Evolutionary conservation across 352 stramenopile genomes (phyloP).

Genomic region (Globisporangium nunn): DNA sequence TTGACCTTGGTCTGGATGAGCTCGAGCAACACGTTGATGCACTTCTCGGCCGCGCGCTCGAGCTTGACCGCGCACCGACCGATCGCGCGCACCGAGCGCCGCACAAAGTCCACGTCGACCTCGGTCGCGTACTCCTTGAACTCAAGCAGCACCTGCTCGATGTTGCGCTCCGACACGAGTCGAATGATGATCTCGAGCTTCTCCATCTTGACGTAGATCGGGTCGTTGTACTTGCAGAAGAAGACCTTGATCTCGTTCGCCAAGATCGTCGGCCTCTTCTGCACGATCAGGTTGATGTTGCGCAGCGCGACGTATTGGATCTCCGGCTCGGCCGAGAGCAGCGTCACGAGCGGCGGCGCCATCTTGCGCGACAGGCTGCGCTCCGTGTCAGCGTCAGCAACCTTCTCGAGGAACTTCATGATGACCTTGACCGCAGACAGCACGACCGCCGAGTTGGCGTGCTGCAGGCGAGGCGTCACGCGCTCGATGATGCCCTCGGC

Average conservation of each 20-base stretch:
- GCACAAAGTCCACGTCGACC: conserved; percentile 99
- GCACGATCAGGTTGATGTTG: conserved; percentile 99
- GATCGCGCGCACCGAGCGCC: conserved; percentile 95
- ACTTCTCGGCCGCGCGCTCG: conserved; percentile 95
- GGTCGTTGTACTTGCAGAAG: conserved; percentile 99
- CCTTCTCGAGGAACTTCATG: conserved; percentile 94
- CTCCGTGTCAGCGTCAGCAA: conserved; percentile 92
- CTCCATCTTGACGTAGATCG: conserved; percentile 96
- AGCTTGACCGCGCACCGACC: conserved; percentile 97
- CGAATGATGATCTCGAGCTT: conserved; percentile 99
- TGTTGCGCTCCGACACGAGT: conserved; percentile 96
- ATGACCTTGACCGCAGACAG: conserved; percentile 97
- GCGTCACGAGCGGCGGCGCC: conserved; percentile 96
- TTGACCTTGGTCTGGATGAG: conserved; percentile 99
- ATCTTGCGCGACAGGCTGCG: conserved; percentile 92
- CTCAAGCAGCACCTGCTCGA: conserved; percentile 97
- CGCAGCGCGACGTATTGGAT: conserved; percentile 99
- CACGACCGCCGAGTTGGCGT: conserved; percentile 98
- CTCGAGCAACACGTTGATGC: conserved; percentile 98
- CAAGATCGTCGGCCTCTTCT: conserved; percentile 95
- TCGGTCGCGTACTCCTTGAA: conserved; percentile 99
- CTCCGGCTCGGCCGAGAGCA: conserved; percentile 97
- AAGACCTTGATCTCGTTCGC: conserved; percentile 95
- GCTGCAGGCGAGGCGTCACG: conserved; percentile 95
- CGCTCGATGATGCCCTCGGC: conserved; percentile 98